A percentile compares a stretch with the other conserved stretches of the same genome.
phyloP scores from a whole-genome alignment of 257 asterid genomes.

The Galeopsis tetrahit region DNA sequence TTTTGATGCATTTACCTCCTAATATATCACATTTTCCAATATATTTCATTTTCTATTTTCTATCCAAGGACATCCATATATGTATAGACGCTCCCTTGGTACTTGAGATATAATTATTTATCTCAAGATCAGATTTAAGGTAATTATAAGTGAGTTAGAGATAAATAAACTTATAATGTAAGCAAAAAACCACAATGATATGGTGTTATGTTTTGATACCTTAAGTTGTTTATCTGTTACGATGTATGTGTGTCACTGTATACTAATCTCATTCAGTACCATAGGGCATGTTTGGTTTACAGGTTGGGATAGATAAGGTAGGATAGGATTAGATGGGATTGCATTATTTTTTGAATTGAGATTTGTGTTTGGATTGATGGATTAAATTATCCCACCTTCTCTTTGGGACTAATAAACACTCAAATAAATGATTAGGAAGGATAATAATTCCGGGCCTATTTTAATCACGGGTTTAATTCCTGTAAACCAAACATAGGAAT shows the following conservation, averaged over 20 bases:
- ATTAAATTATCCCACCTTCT: too few relatives aligned
- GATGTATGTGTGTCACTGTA: background rate
- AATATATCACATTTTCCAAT: background rate
- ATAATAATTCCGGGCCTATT: too few relatives aligned
- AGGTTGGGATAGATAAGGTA: too few relatives aligned
- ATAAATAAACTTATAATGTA: background rate
- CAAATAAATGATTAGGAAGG: too few relatives aligned
- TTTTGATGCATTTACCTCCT: background rate
- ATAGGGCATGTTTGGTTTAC: too few relatives aligned
- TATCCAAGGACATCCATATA: background rate
- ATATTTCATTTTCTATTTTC: background rate
- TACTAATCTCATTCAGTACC: background rate
- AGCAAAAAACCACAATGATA: background rate
- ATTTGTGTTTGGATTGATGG: too few relatives aligned
- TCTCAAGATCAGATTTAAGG: background rate
- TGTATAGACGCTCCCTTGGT: background rate
- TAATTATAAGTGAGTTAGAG: background rate
- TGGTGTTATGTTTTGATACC: background rate
- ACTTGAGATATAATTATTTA: background rate
- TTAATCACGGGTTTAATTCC: too few relatives aligned
- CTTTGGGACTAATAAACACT: too few relatives aligned
- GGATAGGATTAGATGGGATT: too few relatives aligned
- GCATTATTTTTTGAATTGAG: too few relatives aligned
- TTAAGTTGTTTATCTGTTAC: conserved; percentile 1
- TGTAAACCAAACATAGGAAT: too few relatives aligned